Percentiles rank a stretch among this genome's conserved stretches.
These are phyloP conservation scores for Penicillium herquei DNA, from an alignment of 495 filamentous ascomycete genomes.

Conservation along the genomic window DNA sequence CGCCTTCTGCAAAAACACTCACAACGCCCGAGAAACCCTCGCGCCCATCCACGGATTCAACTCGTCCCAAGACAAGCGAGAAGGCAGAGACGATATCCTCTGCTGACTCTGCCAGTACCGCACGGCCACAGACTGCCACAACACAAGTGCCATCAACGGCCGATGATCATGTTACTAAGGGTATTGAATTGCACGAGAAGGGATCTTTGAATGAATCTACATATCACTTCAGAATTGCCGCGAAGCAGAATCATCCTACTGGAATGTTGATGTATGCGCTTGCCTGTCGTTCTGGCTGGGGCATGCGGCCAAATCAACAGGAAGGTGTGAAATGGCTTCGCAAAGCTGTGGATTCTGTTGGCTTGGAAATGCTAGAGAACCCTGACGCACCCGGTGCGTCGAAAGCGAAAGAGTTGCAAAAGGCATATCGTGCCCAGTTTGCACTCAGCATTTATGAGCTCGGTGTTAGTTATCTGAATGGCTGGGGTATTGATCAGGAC, in stretches of 20 bases:
- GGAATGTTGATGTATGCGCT: slow-evolving; percentile 95
- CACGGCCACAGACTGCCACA: slow-evolving; percentile 54
- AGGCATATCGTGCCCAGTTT: slow-evolving; percentile 84
- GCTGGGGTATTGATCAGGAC: slow-evolving; percentile 94
- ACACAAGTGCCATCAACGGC: slow-evolving; percentile 44
- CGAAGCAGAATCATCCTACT: slow-evolving; percentile 78
- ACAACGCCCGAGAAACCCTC: slow-evolving; percentile 31
- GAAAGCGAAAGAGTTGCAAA: slow-evolving; percentile 62
- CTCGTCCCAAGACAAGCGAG: slow-evolving; percentile 37
- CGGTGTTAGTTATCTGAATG: slow-evolving; percentile 95
- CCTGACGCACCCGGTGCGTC: slow-evolving; percentile 64
- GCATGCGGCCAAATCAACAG: slow-evolving; percentile 83
- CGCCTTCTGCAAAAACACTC: slow-evolving; percentile 10
- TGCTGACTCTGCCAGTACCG: slow-evolving; percentile 64
- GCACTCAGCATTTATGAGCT: slow-evolving; percentile 94
- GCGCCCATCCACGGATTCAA: slow-evolving; percentile 48
- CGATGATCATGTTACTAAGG: slow-evolving; percentile 85
- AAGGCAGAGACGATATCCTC: slow-evolving; percentile 54
- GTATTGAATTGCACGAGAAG: slow-evolving; percentile 81
- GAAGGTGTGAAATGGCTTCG: slow-evolving; percentile 91
- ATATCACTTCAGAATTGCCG: slow-evolving; percentile 90
- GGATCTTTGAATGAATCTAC: slow-evolving; percentile 88
- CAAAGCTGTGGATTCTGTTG: slow-evolving; percentile 82
- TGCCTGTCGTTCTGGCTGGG: slow-evolving; percentile 97
- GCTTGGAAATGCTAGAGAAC: slow-evolving; percentile 77